These are phyloP conservation scores for Carpinus fangiana DNA, from an alignment of 306 rosid species.

Conservation along the genomic window DNA sequence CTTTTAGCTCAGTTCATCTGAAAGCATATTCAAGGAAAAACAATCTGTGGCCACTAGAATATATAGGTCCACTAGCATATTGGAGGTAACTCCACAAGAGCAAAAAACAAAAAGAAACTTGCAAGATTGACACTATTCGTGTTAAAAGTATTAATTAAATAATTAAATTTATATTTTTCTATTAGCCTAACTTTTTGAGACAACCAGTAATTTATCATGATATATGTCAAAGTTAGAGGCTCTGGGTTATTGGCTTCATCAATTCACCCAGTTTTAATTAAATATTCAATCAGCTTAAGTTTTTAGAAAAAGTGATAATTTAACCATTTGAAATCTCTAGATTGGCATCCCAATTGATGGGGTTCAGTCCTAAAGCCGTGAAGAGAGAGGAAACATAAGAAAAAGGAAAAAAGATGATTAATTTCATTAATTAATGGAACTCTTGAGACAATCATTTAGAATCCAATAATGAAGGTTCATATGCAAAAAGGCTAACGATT, in stretches of 20 bases:
- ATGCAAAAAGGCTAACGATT: no score
- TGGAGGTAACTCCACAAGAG: neutral
- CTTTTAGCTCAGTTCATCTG: neutral
- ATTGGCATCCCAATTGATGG: neutral
- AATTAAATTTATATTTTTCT: no score
- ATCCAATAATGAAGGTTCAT: neutral
- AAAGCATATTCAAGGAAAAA: constrained; percentile 3
- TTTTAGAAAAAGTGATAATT: no score
- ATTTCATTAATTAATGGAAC: neutral
- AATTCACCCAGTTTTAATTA: no score
- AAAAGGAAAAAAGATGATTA: neutral
- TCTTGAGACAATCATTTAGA: neutral
- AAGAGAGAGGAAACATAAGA: neutral
- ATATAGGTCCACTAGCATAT: neutral
- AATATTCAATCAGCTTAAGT: no score
- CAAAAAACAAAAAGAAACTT: neutral
- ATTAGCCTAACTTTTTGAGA: no score
- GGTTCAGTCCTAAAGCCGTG: neutral
- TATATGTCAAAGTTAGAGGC: no score
- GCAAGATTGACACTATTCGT: neutral
- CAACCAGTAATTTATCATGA: no score
- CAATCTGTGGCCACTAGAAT: constrained; percentile 8
- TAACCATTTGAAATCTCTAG: no score
- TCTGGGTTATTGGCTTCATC: no score
- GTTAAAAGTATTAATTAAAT: no score